phyloP scores from a whole-genome alignment of 2,329 filamentous ascomycete genomes.

The Monosporascus cannonballus region DNA sequence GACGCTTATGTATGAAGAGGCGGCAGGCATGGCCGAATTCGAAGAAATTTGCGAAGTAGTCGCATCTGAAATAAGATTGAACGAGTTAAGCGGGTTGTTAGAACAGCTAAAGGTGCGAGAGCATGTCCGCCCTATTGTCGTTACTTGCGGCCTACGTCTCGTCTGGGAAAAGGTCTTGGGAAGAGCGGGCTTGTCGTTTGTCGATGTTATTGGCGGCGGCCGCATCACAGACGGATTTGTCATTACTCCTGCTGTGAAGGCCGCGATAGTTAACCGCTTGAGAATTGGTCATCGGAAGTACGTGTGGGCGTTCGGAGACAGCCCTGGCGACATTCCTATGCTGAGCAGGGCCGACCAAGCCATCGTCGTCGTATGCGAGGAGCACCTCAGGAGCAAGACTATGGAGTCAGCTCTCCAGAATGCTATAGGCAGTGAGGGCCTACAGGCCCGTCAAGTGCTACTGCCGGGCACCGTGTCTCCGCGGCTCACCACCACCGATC shows the following conservation, averaged over 20 bases:
- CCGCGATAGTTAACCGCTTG: conserved; percentile 36
- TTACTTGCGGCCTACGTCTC: conserved; percentile 47
- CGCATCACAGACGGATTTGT: conserved; percentile 41
- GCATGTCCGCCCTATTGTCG: conserved; percentile 40
- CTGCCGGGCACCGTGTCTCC: conserved; percentile 33
- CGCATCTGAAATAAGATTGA: conserved; percentile 34
- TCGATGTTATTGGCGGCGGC: conserved; percentile 48
- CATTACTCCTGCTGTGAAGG: conserved; percentile 46
- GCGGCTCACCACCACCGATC: conserved; percentile 33
- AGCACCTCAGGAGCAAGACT: conserved; percentile 37
- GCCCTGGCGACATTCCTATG: conserved; percentile 53
- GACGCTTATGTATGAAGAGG: conserved; percentile 45
- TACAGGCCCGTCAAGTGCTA: conserved; percentile 40
- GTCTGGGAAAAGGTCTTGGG: conserved; percentile 52
- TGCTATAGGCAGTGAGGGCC: conserved; percentile 33
- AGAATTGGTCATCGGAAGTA: conserved; percentile 24
- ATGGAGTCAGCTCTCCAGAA: conserved; percentile 43
- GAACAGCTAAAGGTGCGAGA: conserved; percentile 17
- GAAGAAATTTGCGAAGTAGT: conserved; percentile 38
- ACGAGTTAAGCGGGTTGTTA: conserved; percentile 42
- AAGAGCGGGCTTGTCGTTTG: conserved; percentile 31
- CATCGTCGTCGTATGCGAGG: conserved; percentile 48
- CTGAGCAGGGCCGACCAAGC: conserved; percentile 44
- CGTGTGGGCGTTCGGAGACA: conserved; percentile 56
- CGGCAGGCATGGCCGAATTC: conserved; percentile 29